A percentile compares a stretch with the other conserved stretches of the same genome.
Conservation (phyloP, 805 yeast species). For the Metschnikowia chrysomelidarum region DNA sequence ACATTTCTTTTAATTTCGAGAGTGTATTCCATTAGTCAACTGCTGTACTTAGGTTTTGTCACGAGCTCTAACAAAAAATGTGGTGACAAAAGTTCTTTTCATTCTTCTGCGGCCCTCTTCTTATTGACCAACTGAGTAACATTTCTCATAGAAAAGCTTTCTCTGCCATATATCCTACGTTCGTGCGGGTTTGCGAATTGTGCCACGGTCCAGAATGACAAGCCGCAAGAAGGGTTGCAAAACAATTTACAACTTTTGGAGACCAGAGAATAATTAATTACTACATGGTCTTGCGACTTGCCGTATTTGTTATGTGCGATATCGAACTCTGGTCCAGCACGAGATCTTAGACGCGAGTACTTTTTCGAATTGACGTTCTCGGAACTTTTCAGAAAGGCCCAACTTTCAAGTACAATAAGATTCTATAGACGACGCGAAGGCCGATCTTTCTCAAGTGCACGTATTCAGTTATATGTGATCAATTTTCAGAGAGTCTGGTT, state of each 20-base stretch:
- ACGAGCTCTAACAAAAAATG: no score
- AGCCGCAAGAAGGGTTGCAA: constrained; percentile 58
- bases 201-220: constrained; percentile 40
- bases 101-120: no score
- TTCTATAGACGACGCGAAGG: constrained; percentile 46
- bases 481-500: constrained; percentile 65
- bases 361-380: constrained; percentile 51
- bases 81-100: no score
- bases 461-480: constrained; percentile 84
- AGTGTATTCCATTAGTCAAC: no score
- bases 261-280: constrained; percentile 63
- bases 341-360: constrained; percentile 26
- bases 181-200: constrained; percentile 60
- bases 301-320: constrained; percentile 79
- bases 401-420: constrained; percentile 42
- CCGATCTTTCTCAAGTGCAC: constrained; percentile 88
- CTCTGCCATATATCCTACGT: constrained; percentile 82
- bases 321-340: constrained; percentile 43
- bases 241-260: constrained; percentile 52
- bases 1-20: no score
- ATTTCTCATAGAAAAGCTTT: constrained; percentile 92
- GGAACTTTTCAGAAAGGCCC: constrained; percentile 56
- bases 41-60: no score
- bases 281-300: constrained; percentile 90
- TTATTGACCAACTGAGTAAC: constrained; percentile 64